Conservation (phyloP, 2,329 filamentous ascomycete species). For the Magnaporthiopsis poae region DNA sequence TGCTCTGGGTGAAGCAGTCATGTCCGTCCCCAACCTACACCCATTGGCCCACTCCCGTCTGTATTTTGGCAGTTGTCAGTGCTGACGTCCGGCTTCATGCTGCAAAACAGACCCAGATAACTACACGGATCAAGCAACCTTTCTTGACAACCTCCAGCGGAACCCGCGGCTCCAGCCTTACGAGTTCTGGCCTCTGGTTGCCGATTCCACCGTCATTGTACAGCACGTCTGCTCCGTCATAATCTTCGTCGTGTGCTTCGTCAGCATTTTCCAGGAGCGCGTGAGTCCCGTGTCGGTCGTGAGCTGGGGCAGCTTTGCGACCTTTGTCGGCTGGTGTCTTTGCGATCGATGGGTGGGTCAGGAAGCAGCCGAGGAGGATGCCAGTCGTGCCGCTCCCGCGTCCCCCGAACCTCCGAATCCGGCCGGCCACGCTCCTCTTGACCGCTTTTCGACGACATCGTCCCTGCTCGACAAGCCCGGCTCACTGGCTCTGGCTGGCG, state of each 20-base stretch:
- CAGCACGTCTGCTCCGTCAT: conserved; percentile 93
- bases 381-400: conserved; percentile 19
- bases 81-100: neutral
- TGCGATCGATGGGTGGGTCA: conserved; percentile 86
- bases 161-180: conserved; percentile 91
- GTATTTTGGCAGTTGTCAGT: conserved; percentile 3
- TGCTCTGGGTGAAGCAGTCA: conserved; percentile 95
- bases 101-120: conserved; percentile 73
- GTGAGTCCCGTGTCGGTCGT: conserved; percentile 87
- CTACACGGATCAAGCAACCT: conserved; percentile 93
- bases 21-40: conserved; percentile 38
- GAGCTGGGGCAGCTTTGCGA: conserved; percentile 71
- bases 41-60: neutral
- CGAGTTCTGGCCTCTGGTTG: conserved; percentile 94
- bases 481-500: too few species aligned
- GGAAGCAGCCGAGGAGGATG: conserved; percentile 39
- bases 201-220: conserved; percentile 90
- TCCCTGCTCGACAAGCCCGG: neutral
- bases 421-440: neutral
- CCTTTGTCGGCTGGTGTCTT: conserved; percentile 76
- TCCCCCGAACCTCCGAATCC: neutral
- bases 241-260: conserved; percentile 89
- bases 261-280: conserved; percentile 75
- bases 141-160: conserved; percentile 87
- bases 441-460: neutral